Base-by-base conservation (phyloP, 1,284 basidiomycete genomes). In the Microbotryum scabiosae region DNA sequence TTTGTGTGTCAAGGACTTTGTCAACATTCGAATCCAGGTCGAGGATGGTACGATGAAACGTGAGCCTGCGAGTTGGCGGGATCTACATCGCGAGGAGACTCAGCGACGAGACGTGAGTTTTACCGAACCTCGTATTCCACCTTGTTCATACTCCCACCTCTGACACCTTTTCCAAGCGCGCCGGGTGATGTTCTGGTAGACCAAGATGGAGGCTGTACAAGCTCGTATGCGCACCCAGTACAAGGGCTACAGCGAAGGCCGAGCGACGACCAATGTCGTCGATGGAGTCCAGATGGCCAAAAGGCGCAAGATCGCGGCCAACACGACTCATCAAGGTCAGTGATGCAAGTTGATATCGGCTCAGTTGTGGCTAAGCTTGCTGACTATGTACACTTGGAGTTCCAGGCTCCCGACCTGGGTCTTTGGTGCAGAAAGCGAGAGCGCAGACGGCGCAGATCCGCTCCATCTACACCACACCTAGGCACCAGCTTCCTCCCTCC, bases 21-120 rank as follows among this genome's bases (percentile, higher is more conserved):
- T 65, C 51, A 56, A 61, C 18, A 49, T 67, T 2, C 36, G 61
- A 3, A 67, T 63, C n/a, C 52, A 41, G 2, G 61, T 67, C 59
- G 66, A 67, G 49, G 66, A 67, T n/a, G 61, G 54, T 2, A 46
- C 30, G 3, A 9, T 65, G n/a, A 21, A 30, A 4, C 49, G 57
- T 28, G 21, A 36, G 28, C 63, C 57, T 2, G 32, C 4, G 20
- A 54, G 51, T 28, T 67, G 66, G 66, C 36, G 52, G 7, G 54
- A 52, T 2, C 41, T 56, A 26, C 61, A 65, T 49, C 26, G 16
- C 4, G 51, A 48, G 10, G 63, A 67, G 28, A 57, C 60, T 23
- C 23, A 47, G n/a, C 61, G 57, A 45, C 59, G 62, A 8, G 59
- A 62, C 52, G 62, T 61, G 6, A 16, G 65, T 52, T 3, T n/a